Base-by-base conservation (phyloP, 2,329 filamentous ascomycete genomes). In the Aspergillus sp. region DNA sequence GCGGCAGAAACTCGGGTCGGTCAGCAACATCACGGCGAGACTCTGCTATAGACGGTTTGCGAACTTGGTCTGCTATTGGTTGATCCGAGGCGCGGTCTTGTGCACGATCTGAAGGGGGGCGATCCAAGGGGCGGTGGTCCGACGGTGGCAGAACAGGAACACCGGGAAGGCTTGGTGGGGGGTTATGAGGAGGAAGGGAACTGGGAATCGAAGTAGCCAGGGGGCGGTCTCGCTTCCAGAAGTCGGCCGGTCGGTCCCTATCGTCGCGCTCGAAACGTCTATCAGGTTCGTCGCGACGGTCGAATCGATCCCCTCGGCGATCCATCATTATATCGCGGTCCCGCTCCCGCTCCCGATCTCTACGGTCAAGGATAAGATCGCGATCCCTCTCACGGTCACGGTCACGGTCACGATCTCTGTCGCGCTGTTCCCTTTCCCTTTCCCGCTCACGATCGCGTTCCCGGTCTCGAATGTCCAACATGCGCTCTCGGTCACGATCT, bases 191-290 rank as follows among this genome's bases (percentile, higher is more conserved):
- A 26, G 53, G 34, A 7, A 49, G 47, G 19, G 62, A 50, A 12
- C 51, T 50, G 1, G 50, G 48, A 8, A 58, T 54, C 9, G 60
- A 55, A 33, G 33, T 61, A 62, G 46, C 56, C 64, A 5, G 62
- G 63, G 5, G 65, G 65, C 57, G 64, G 43, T 73, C 69, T 44
- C 68, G 63, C 48, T 68, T 72, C 65, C 66, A 68, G 7, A 53
- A 47, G 29, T 67, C 65, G 10, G 46, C 32, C 4, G 63, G 61
- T 36, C 64, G 59, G 19, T 67, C 65, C 19, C 60, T 57, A 19
- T 61, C 58, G 19, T 62, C 60, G 26, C 60, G 59, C 27, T 62
- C 53, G 2, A 57, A 48, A 7, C 62, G 63, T 41, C 64, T 56
- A 19, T 68, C 65, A 45, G 55, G 12, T 4, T 66, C 61, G 19